Percentiles rank a stretch among this genome's conserved stretches.
phyloP scores from a whole-genome alignment of 169 alveolate genomes.

The Cryptosporidium bovis region DNA sequence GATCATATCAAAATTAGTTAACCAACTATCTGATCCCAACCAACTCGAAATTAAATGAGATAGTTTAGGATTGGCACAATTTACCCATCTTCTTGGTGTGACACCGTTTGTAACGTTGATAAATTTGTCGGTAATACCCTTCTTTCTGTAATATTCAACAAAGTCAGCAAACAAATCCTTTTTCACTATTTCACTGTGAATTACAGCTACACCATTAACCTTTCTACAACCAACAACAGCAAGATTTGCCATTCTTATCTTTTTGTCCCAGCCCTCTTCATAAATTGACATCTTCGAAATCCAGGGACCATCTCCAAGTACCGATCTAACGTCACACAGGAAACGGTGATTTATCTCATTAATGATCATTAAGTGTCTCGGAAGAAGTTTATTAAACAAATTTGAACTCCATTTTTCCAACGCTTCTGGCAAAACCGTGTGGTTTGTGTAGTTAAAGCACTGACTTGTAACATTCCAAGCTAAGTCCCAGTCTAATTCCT shows the following conservation, averaged over 20 bases:
- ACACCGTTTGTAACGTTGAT: constrained; percentile 95
- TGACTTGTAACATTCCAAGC: constrained; percentile 91
- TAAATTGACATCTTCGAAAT: constrained; percentile 86
- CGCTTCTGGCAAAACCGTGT: constrained; percentile 98
- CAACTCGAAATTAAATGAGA: constrained; percentile 88
- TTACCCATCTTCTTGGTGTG: constrained; percentile 95
- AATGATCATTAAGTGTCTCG: constrained; percentile 92
- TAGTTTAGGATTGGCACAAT: constrained; percentile 90
- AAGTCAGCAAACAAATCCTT: constrained; percentile 88
- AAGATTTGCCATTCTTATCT: constrained; percentile 93
- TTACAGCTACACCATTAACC: constrained; percentile 95
- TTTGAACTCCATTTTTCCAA: constrained; percentile 95
- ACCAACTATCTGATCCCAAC: constrained; percentile 90
- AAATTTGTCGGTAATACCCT: constrained; percentile 86
- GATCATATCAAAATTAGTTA: constrained; percentile 84
- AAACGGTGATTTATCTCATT: constrained; percentile 90
- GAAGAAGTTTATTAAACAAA: constrained; percentile 89
- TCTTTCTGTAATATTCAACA: constrained; percentile 83
- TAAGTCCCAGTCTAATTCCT: constrained; percentile 88
- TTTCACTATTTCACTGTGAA: constrained; percentile 90
- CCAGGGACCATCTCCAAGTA: constrained; percentile 79
- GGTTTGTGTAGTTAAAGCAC: constrained; percentile 94
- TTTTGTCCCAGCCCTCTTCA: constrained; percentile 90
- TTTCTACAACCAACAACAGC: constrained; percentile 89
- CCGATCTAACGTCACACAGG: constrained; percentile 84